Evolutionary conservation across 2,329 filamentous ascomycete species (phyloP), one percentile per base, ranked within the genome.

Genomic region (Grosmannia huntii): DNA sequence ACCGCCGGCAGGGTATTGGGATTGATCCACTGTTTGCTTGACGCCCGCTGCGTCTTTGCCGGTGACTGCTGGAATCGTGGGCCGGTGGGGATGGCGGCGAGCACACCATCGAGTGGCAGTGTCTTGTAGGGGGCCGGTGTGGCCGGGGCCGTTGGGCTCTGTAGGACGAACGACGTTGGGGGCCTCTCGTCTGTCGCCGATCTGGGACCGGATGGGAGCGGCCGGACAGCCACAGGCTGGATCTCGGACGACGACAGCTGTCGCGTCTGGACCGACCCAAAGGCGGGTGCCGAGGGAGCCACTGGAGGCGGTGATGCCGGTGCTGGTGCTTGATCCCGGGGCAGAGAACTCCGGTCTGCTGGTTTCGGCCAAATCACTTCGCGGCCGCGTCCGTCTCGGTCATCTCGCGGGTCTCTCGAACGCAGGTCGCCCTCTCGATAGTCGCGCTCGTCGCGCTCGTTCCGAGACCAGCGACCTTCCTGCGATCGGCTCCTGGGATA

Each of bases 401-500:
- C 75, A 28, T 67, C 68, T 55, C 73, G 75, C 59, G 16, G 23
- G 36, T 61, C 57, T 55, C 79, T 65, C 27, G 62, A 72, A 67
- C 12, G 66, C 62, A 46, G 62, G 56, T 75, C 72, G 33, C 21
- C 33, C 12, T 54, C 52, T 10, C 53, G 69, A 53, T 66, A 66
- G 50, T 82, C 79, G 46, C 80, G 78, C 12, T 82, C 79, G 60
- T 75, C 73, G 57, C 68, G 73, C 7, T 82, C 80, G 53, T 60
- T 60, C 1, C 80, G 75, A 23, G 68, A 72, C 76, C 79, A 82
- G 38, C 80, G 79, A 59, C 83, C 81, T 65, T 85, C 82, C 65
- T 84, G 81, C 62, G 84, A 86, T 62, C 84, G 79, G 65, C 82
- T 85, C 65, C 86, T 76, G 21, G 78, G 79, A 57, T 76, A 72